Percentiles rank a stretch among this genome's conserved stretches.
Conservation (phyloP, 2,329 filamentous ascomycete species). For the Stagonosporopsis chrysanthemi region DNA sequence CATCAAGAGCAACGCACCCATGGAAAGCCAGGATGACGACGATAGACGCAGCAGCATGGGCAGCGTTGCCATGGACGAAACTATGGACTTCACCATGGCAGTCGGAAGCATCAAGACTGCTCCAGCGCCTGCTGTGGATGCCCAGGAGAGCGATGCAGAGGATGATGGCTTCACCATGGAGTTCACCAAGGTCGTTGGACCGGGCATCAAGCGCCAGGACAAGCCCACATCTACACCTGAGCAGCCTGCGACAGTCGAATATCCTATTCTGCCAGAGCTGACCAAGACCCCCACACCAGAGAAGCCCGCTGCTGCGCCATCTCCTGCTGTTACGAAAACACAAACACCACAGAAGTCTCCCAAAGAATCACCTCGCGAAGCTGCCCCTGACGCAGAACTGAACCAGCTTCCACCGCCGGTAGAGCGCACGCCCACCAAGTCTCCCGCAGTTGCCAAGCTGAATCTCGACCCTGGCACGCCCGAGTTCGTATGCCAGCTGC, state of each 20-base stretch:
- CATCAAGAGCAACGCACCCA: conserved; percentile 36
- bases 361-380: conserved; percentile 29
- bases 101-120: conserved; percentile 46
- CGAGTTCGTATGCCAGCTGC: conserved; percentile 35
- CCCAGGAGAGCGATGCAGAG: conserved; percentile 26
- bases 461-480: conserved; percentile 41
- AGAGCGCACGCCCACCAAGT: conserved; percentile 35
- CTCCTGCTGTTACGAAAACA: conserved; percentile 20
- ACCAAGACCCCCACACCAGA: conserved; percentile 14
- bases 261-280: conserved; percentile 13
- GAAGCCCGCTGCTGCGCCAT: conserved; percentile 13
- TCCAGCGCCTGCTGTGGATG: conserved; percentile 9
- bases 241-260: conserved; percentile 20
- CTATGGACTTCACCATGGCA: conserved; percentile 52
- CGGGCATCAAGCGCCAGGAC: conserved; percentile 48
- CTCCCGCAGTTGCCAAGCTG: conserved; percentile 33
- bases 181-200: conserved; percentile 57
- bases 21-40: conserved; percentile 7
- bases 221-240: conserved; percentile 29
- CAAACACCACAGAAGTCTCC: conserved; percentile 37
- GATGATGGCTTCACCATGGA: conserved; percentile 61
- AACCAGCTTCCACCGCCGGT: conserved; percentile 8
- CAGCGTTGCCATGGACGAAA: conserved; percentile 42
- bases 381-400: conserved; percentile 21
- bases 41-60: conserved; percentile 37